Conservation (phyloP, 257 asterid species). For the Agastache rugosa region DNA sequence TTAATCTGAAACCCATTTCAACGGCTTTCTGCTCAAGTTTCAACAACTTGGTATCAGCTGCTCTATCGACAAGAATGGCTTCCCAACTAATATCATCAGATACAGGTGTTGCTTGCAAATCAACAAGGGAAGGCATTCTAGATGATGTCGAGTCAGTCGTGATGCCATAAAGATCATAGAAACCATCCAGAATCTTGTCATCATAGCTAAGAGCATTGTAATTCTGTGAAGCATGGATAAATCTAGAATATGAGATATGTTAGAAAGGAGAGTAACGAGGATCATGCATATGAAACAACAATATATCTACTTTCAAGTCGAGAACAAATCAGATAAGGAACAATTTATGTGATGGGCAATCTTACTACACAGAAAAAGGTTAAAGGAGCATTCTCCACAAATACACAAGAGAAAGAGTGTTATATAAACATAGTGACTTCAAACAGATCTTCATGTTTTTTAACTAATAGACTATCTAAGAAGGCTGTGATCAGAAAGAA, state of each 20-base stretch:
- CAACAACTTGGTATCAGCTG: conserved; percentile 75
- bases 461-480: conserved; percentile 12
- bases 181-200: conserved; percentile 96
- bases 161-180: conserved; percentile 86
- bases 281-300: conserved; percentile 28
- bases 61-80: conserved; percentile 83
- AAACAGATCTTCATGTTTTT: conserved; percentile 10
- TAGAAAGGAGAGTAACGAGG: conserved; percentile 47
- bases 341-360: conserved; percentile 24
- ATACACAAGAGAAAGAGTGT: conserved; percentile 5
- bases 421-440: background rate
- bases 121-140: conserved; percentile 91
- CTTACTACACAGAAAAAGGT: conserved; percentile 6
- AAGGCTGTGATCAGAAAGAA: conserved; percentile 14
- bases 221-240: conserved; percentile 90
- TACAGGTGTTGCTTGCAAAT: conserved; percentile 82
- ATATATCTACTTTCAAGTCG: conserved; percentile 26
- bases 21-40: conserved; percentile 79
- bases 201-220: conserved; percentile 94
- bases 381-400: conserved; percentile 9
- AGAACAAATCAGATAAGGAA: conserved; percentile 25
- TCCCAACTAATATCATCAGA: conserved; percentile 81
- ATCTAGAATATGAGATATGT: conserved; percentile 83
- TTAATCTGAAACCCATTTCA: conserved; percentile 63
- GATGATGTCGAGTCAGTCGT: conserved; percentile 69